phyloP scores from a whole-genome alignment of 805 yeast genomes.

The Kuraishia piskuri region DNA sequence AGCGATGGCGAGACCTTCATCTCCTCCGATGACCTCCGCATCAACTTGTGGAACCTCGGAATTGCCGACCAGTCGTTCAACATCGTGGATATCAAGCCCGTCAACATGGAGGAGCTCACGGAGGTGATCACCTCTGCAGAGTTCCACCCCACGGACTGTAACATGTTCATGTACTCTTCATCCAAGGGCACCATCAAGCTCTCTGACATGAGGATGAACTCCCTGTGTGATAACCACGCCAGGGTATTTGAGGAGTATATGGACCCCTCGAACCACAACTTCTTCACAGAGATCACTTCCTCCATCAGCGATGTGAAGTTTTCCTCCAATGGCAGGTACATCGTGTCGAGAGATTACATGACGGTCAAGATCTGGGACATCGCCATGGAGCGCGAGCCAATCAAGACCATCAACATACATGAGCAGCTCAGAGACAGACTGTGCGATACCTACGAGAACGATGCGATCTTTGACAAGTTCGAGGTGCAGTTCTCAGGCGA shows the following conservation, averaged over 20 bases:
- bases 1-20: conserved; percentile 94
- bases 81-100: conserved; percentile 96
- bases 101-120: conserved; percentile 97
- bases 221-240: conserved; percentile 86
- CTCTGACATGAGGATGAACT: conserved; percentile 93
- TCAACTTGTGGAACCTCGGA: conserved; percentile 91
- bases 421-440: conserved; percentile 88
- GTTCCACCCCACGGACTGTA: conserved; percentile 90
- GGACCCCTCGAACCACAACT: conserved; percentile 89
- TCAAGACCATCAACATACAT: conserved; percentile 91
- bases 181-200: conserved; percentile 93
- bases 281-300: conserved; percentile 94
- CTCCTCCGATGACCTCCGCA: conserved; percentile 87
- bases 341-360: conserved; percentile 95
- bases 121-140: conserved; percentile 96
- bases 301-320: conserved; percentile 92
- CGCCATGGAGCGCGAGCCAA: conserved; percentile 91
- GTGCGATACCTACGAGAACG: conserved; percentile 97
- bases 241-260: conserved; percentile 85
- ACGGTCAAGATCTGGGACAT: conserved; percentile 98
- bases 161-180: conserved; percentile 89
- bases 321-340: conserved; percentile 84
- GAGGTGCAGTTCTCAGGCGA: conserved; percentile 96
- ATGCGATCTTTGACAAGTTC: conserved; percentile 96
- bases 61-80: conserved; percentile 94